A percentile compares a stretch with the other conserved stretches of the same genome.
These are phyloP conservation scores for Suhomyces xylopsoci DNA, from an alignment of 805 yeast species.

Conservation along the genomic window DNA sequence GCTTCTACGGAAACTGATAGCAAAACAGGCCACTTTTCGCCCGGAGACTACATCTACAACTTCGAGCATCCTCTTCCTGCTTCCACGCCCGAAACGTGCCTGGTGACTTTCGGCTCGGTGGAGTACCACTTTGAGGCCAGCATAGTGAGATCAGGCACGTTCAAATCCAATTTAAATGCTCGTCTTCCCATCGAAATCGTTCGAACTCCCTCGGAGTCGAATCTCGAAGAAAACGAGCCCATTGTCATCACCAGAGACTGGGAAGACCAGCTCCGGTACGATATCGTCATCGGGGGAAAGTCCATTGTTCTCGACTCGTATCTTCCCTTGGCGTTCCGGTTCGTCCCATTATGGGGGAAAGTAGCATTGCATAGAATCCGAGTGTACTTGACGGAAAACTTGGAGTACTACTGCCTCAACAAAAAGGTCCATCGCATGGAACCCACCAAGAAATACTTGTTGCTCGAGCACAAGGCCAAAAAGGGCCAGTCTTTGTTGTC, in stretches of 20 bases:
- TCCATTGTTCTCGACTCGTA: slow-evolving; percentile 79
- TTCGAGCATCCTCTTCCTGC: slow-evolving; percentile 88
- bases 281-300: slow-evolving; percentile 87
- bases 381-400: slow-evolving; percentile 80
- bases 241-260: slow-evolving; percentile 86
- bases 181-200: slow-evolving; percentile 62
- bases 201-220: slow-evolving; percentile 72
- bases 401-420: slow-evolving; percentile 84
- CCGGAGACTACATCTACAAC: slow-evolving; percentile 90
- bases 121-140: slow-evolving; percentile 64
- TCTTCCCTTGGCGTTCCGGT: slow-evolving; percentile 78
- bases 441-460: slow-evolving; percentile 75
- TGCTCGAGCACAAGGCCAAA: slow-evolving; percentile 75
- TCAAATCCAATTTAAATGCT: slow-evolving; percentile 72
- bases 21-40: slow-evolving; percentile 49
- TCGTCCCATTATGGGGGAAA: slow-evolving; percentile 79
- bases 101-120: slow-evolving; percentile 80
- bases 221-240: slow-evolving; percentile 89
- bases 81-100: slow-evolving; percentile 74
- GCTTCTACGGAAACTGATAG: slow-evolving; percentile 13
- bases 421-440: slow-evolving; percentile 90
- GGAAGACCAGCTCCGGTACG: slow-evolving; percentile 90
- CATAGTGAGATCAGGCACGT: slow-evolving; percentile 78
- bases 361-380: slow-evolving; percentile 83
- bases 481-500: slow-evolving; percentile 46